phyloP scores from a whole-genome alignment of 768 basidiomycete species.

The Trametes cingulata region DNA sequence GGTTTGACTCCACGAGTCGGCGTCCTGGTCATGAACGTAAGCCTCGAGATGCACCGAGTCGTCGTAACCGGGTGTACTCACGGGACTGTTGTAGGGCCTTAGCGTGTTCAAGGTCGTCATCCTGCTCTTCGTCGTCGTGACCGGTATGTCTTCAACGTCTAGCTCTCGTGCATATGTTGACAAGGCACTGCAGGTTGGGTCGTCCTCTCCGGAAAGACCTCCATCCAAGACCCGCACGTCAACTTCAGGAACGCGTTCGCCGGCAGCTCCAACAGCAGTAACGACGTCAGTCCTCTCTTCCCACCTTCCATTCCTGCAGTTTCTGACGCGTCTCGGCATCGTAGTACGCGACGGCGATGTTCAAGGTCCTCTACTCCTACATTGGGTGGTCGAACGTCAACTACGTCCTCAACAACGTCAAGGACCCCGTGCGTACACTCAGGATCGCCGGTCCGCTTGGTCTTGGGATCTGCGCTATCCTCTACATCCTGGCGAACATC shows the following conservation, averaged over 20 bases:
- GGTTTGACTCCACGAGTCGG: not conserved
- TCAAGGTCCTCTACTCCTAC: constrained; percentile 34
- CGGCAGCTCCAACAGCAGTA: constrained; percentile 22
- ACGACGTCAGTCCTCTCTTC: not conserved
- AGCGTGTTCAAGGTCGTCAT: constrained; percentile 17
- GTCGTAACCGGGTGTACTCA: constrained; percentile 20
- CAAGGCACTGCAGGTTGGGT: not conserved
- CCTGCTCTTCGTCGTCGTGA: constrained; percentile 26
- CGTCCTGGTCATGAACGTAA: not conserved
- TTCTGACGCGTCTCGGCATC: constrained; percentile 16
- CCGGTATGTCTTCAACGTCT: constrained; percentile 11
- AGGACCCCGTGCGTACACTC: constrained; percentile 44
- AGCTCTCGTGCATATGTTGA: no score
- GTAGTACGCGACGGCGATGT: constrained; percentile 25
- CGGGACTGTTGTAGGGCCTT: not conserved
- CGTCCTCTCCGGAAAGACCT: constrained; percentile 31
- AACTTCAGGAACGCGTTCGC: constrained; percentile 35
- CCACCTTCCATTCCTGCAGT: not conserved
- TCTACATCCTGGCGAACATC: constrained; percentile 51
- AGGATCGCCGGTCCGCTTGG: constrained; percentile 47
- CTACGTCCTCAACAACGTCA: constrained; percentile 43
- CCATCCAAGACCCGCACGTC: constrained; percentile 28
- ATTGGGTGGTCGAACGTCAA: constrained; percentile 44
- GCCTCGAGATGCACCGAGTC: constrained; percentile 15
- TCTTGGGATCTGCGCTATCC: constrained; percentile 45